Evolutionary conservation across 192 early-diverging fungal genomes (phyloP).

Genomic region (Coemansia aciculifera): DNA sequence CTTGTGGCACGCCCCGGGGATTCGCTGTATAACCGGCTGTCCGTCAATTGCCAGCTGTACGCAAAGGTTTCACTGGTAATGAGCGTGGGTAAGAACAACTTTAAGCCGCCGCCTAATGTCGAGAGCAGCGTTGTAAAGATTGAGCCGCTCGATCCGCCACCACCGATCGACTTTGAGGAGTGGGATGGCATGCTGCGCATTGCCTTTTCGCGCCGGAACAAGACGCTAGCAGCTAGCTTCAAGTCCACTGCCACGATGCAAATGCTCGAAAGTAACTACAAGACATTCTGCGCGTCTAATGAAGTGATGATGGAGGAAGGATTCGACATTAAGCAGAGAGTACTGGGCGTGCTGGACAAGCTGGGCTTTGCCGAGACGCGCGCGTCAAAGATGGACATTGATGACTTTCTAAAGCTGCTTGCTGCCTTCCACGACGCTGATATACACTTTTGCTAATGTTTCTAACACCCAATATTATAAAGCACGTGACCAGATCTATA

Average conservation of each 20-base stretch:
- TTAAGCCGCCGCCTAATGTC: conserved; percentile 95
- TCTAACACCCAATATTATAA: neutral
- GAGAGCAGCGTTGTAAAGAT: conserved; percentile 94
- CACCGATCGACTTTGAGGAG: conserved; percentile 91
- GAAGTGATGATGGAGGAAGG: conserved; percentile 78
- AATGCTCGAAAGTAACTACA: conserved; percentile 95
- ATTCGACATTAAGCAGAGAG: conserved; percentile 83
- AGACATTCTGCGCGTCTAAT: conserved; percentile 83
- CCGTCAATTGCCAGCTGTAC: conserved; percentile 91
- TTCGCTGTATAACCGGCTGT: conserved; percentile 85
- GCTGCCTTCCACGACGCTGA: conserved; percentile 86
- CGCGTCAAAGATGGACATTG: conserved; percentile 90
- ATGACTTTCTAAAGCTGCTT: conserved; percentile 91
- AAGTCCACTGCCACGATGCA: conserved; percentile 83
- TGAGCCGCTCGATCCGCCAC: conserved; percentile 91
- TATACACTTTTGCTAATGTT: conserved; percentile 78
- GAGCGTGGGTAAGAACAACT: conserved; percentile 98
- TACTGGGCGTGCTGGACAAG: conserved; percentile 72
- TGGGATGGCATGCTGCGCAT: conserved; percentile 97
- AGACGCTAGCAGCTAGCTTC: conserved; percentile 87
- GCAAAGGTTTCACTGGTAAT: conserved; percentile 95
- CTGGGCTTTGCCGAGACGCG: conserved; percentile 70
- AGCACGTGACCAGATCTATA: neutral
- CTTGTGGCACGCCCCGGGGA: conserved; percentile 94
- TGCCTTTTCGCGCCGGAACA: conserved; percentile 92